Percentiles rank a stretch among this genome's conserved stretches.
Conservation (phyloP, 257 asterid genomes). For the Gynochthodes officinalis region DNA sequence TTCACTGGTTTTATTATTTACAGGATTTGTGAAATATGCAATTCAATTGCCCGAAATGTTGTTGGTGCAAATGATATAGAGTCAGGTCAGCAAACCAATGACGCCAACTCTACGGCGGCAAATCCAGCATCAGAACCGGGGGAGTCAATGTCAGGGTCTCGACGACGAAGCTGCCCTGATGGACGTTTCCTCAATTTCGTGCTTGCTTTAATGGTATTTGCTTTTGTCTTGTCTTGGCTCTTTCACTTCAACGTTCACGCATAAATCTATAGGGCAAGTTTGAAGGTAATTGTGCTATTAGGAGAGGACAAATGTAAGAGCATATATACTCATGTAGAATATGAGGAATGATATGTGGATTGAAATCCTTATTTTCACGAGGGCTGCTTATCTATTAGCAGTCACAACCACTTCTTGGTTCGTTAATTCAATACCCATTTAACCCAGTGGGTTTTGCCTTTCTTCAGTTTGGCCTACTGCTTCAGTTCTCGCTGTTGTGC, state of each 20-base stretch:
- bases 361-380: background rate
- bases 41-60: conserved; percentile 70
- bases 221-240: conserved; percentile 90
- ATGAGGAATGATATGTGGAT: background rate
- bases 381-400: background rate
- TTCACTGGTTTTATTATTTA: background rate
- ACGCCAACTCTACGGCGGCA: conserved; percentile 25
- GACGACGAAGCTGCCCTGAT: conserved; percentile 53
- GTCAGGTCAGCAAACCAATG: conserved; percentile 41
- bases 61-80: conserved; percentile 55
- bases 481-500: background rate
- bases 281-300: background rate
- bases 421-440: background rate
- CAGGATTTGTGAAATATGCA: conserved; percentile 95
- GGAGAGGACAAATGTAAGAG: background rate
- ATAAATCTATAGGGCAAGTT: conserved; percentile 9
- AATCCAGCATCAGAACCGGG: conserved; percentile 26
- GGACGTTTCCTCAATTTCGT: conserved; percentile 73
- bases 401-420: background rate
- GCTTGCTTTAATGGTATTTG: conserved; percentile 86
- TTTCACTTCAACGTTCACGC: conserved; percentile 84
- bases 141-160: conserved; percentile 27
- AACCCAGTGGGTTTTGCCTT: background rate
- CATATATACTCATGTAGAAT: background rate
- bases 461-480: background rate